phyloP scores from a whole-genome alignment of 2,329 filamentous ascomycete species.

The Ascochyta fabae region DNA sequence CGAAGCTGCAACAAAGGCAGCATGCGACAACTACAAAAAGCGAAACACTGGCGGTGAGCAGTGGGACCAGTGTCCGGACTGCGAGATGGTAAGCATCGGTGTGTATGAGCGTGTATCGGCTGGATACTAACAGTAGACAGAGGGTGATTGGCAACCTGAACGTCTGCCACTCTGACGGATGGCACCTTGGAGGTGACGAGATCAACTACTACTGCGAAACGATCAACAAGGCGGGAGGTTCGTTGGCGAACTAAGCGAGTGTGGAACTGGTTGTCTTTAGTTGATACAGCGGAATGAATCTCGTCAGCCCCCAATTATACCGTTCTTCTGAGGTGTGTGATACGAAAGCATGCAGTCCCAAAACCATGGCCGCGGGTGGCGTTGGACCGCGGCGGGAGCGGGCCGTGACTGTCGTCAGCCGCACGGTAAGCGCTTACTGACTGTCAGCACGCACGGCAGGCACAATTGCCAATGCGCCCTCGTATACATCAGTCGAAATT shows the following conservation, averaged over 20 bases:
- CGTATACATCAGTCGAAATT: not conserved
- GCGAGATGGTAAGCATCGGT: constrained; percentile 26
- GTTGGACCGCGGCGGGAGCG: too few species aligned
- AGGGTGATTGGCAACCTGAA: constrained; percentile 26
- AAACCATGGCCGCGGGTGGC: too few species aligned
- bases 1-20: constrained; percentile 27
- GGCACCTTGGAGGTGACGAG: constrained; percentile 41
- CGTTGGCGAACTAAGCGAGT: constrained; percentile 15
- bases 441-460: too few species aligned
- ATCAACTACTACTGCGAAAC: constrained; percentile 34
- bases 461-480: not conserved
- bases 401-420: too few species aligned
- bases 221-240: constrained; percentile 25
- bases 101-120: not conserved
- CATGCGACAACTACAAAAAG: constrained; percentile 29
- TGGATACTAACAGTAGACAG: constrained; percentile 6
- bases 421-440: too few species aligned
- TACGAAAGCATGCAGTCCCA: too few species aligned
- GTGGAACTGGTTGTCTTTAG: too few species aligned
- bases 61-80: constrained; percentile 41
- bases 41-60: constrained; percentile 36
- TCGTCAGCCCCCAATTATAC: too few species aligned
- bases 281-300: too few species aligned
- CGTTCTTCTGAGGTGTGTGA: too few species aligned
- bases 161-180: constrained; percentile 29